Percentiles rank a stretch among this genome's conserved stretches.
phyloP scores from a whole-genome alignment of 192 early-diverging fungal genomes.

The Rhizophagus sp. region DNA sequence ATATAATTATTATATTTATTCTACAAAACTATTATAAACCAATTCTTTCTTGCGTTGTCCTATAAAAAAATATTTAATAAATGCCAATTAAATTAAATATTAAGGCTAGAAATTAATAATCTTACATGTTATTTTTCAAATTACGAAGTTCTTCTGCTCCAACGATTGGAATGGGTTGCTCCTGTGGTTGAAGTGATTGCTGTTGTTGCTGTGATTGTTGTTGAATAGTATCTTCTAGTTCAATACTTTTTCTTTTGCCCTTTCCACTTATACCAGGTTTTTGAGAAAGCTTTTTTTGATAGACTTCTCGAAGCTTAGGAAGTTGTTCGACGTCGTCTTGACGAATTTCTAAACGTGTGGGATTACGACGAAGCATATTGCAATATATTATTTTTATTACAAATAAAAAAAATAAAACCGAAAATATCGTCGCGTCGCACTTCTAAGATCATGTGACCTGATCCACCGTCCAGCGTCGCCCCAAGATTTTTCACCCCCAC shows the following conservation, averaged over 20 bases:
- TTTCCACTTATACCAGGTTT: constrained; percentile 4
- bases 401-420: not conserved
- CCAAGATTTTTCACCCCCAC: too few relatives aligned
- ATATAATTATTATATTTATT: too few relatives aligned
- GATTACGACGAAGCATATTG: constrained; percentile 26
- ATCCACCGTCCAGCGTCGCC: too few relatives aligned
- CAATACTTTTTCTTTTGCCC: constrained; percentile 20
- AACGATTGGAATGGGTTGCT: not conserved
- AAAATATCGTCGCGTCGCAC: too few relatives aligned
- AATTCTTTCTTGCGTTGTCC: not conserved
- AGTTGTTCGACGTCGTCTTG: constrained; percentile 23
- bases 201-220: not conserved
- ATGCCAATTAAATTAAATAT: not conserved
- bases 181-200: not conserved
- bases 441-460: too few relatives aligned
- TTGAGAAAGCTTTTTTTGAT: constrained; percentile 19
- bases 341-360: constrained; percentile 18
- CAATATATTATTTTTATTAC: not conserved
- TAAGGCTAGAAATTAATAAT: not conserved
- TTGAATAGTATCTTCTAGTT: not conserved
- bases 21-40: not conserved
- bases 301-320: not conserved
- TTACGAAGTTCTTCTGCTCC: constrained; percentile 17
- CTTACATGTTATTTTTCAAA: not conserved
- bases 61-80: not conserved